Base-by-base conservation (phyloP, 768 basidiomycete species). In the Hortiboletus flavorubellus region DNA sequence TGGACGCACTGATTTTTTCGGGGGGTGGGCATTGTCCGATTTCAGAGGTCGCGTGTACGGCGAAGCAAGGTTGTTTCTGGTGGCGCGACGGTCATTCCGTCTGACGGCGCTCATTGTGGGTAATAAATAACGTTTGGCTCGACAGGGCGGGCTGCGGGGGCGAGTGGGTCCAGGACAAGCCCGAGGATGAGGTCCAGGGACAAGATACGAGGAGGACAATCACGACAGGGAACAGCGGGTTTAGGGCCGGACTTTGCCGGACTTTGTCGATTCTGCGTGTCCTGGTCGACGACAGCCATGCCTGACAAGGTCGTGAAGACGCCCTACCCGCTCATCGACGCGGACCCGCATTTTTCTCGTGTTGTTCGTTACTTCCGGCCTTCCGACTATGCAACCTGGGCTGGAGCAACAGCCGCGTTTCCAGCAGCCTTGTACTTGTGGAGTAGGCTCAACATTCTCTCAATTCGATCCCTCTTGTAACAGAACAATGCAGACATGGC, bases 301-400 rank as follows among this genome's bases (percentile, higher is more conserved):
- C 72, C 71, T 38, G 68, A 78, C 72, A 80, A 80, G 68, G 73
- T 77, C 63, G 74, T 79, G 55, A 72, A 74, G 65, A 84, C 88
- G 39, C 85, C 86, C 26, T 96, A 84, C 75, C 94, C 94, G 46
- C 86, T 96, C 73, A 90, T 98, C 75, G 96, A 98, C 73, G 78
- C 85, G 0, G 96, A 98, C 78, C 96, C 96, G 10, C 90, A 97
- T 77, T 85, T 86, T 14, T 76, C 76, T 33, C 84, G 96, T 33
- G 96, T 99, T 47, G 74, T 99, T 21, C 78, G 90, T 54, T 97
- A 97, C 75, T 84, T 98, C 73, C 81, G 96, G 26, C 79, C 85
- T 21, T 85, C 87, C 2, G 96, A 99, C 78, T 94, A 92, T 76
- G 90, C 81, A 21, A 73, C 81, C 18, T 93, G 93, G 90, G 91